Evolutionary conservation across 805 yeast genomes (phyloP).

Genomic region (Saturnispora mendoncae): DNA sequence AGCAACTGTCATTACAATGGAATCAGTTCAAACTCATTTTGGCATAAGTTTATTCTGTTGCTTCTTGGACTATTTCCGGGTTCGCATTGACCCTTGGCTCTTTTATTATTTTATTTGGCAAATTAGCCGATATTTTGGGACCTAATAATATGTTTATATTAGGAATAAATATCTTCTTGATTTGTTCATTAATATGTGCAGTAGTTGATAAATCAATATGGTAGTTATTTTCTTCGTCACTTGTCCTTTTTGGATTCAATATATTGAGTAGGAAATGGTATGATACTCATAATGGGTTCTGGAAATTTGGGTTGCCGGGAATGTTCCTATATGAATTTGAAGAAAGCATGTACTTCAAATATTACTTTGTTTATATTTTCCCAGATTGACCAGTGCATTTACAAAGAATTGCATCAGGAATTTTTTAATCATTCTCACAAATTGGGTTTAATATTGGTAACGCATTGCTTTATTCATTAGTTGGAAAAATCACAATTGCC

Average conservation of each 20-base stretch:
- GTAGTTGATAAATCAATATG: conserved; percentile 27
- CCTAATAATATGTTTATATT: conserved; percentile 26
- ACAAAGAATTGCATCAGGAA: conserved; percentile 17
- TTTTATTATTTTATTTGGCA: conserved; percentile 36
- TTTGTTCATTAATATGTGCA: conserved; percentile 30
- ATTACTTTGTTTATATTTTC: conserved; percentile 27
- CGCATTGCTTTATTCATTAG: conserved; percentile 14
- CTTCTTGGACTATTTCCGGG: conserved; percentile 34
- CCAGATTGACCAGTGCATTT: conserved; percentile 18
- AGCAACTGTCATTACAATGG: conserved; percentile 19
- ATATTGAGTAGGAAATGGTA: conserved; percentile 18
- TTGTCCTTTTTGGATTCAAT: conserved; percentile 22
- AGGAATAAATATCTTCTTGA: conserved; percentile 16
- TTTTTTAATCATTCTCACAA: conserved; percentile 15
- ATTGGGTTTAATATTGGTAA: conserved; percentile 14
- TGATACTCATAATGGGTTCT: conserved; percentile 15
- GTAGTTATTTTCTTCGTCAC: conserved; percentile 30
- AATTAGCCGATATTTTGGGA: conserved; percentile 36
- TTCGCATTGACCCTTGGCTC: conserved; percentile 38
- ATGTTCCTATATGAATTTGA: conserved; percentile 16
- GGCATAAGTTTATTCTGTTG: conserved; percentile 29
- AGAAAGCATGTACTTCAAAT: conserved; percentile 27
- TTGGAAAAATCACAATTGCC: conserved; percentile 10
- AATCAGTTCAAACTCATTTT: conserved; percentile 30
- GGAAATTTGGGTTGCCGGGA: conserved; percentile 23